These are phyloP conservation scores for Phaeosphaeriaceae sp. DNA, from an alignment of 2,329 filamentous ascomycete genomes.

Conservation along the genomic window DNA sequence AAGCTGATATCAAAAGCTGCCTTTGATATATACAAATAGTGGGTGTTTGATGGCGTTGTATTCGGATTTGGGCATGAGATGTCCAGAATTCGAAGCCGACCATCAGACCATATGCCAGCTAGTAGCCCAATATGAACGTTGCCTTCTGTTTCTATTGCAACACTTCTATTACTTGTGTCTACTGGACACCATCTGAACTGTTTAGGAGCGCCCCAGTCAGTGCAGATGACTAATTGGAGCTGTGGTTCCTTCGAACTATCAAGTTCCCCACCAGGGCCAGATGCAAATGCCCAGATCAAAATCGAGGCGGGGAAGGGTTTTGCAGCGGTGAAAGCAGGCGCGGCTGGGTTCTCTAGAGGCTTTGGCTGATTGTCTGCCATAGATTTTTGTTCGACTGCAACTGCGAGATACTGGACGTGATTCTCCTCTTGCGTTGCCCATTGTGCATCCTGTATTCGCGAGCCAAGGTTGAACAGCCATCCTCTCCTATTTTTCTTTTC, in stretches of 20 bases:
- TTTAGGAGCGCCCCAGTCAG: constrained; percentile 63
- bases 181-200: constrained; percentile 64
- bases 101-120: constrained; percentile 65
- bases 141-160: constrained; percentile 33
- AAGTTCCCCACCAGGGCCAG: constrained; percentile 48
- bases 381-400: constrained; percentile 48
- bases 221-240: constrained; percentile 60
- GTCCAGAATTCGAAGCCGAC: constrained; percentile 61
- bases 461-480: constrained; percentile 65
- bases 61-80: constrained; percentile 39
- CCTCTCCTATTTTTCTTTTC: constrained; percentile 43
- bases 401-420: constrained; percentile 62
- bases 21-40: constrained; percentile 51
- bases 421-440: constrained; percentile 53
- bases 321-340: constrained; percentile 60
- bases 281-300: constrained; percentile 65
- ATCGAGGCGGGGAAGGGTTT: constrained; percentile 57
- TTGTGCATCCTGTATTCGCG: constrained; percentile 57
- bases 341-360: constrained; percentile 39
- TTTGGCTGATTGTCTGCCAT: constrained; percentile 24
- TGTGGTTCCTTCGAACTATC: constrained; percentile 53
- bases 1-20: constrained; percentile 60
- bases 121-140: constrained; percentile 57
- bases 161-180: constrained; percentile 25
- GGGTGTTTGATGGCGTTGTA: constrained; percentile 8